A percentile compares a stretch with the other conserved stretches of the same genome.
phyloP scores from a whole-genome alignment of 345 rosid species.

The Populus euphratica region DNA sequence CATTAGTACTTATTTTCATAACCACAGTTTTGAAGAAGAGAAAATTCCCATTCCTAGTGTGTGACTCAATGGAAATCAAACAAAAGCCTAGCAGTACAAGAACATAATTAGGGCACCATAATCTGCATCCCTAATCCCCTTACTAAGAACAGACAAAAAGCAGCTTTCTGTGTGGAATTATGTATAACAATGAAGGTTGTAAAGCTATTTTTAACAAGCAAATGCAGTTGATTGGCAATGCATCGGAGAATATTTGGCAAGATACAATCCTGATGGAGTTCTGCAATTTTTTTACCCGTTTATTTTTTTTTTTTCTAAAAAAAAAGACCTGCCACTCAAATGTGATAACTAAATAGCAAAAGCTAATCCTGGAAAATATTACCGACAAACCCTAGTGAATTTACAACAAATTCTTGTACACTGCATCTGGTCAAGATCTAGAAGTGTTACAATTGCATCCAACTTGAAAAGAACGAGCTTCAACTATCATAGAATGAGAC shows the following conservation, averaged over 20 bases:
- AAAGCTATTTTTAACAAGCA: not conserved
- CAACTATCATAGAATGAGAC: not conserved
- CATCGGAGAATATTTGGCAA: not conserved
- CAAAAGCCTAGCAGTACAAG: not conserved
- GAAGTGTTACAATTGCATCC: not conserved
- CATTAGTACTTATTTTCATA: not conserved
- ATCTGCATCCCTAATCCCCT: not conserved
- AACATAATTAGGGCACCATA: not conserved
- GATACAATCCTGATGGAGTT: not conserved
- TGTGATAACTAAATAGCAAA: not conserved
- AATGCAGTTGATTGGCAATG: not conserved
- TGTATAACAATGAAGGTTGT: not conserved
- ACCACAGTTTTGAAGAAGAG: not conserved
- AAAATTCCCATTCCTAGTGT: not conserved
- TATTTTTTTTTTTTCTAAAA: too few species aligned
- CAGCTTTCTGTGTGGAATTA: not conserved
- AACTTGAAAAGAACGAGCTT: not conserved
- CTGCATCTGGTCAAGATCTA: not conserved
- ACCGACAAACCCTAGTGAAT: not conserved
- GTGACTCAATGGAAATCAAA: not conserved
- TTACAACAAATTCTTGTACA: not conserved
- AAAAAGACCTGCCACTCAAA: not conserved
- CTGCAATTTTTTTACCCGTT: not conserved
- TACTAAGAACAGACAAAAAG: not conserved
- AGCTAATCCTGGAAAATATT: not conserved